Evolutionary conservation across 163 green algal genomes (phyloP), one percentile per base, ranked within the genome.

Genomic region (Volvox carteri): DNA sequence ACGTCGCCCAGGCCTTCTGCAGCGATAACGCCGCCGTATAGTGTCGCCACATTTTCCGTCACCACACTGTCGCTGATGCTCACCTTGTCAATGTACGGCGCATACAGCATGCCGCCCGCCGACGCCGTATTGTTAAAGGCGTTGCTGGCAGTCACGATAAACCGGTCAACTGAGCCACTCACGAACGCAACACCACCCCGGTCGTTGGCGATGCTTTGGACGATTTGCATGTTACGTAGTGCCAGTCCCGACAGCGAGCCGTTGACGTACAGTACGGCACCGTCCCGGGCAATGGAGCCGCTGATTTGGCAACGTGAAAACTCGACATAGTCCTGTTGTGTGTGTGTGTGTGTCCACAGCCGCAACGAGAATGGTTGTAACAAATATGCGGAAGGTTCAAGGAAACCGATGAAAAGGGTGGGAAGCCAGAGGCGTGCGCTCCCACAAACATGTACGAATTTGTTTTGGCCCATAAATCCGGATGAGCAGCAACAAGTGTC

Each of bases 181-280:
- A 74, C 62, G 16, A 18, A 74, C 7, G 8, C n/a, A 4, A 42
- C 62, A 14, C 62, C 62, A 44, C 62, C 30, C 18, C 62, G 6
- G 62, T 18, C 6, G 28, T 21, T 12, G 7, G 30, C 62, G 4
- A n/a, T 74, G 30, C 18, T 41, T 25, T 74, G 23, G 30, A n/a
- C 30, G n/a, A 42, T 44, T 8, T 6, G 18, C 30, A 16, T 42
- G 62, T 42, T 74, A n/a, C 18, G 7, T 9, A 42, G 18, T 4
- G 30, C 62, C 62, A 42, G 62, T 9, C 18, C 62, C 56, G 56
- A 67, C 19, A 67, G 19, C 19, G 56, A 67, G 16, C 56, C 56
- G 56, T 67, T 67, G 56, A 67, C 56, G 56, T 67, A 67, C 56
- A 67, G 56, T 67, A 67, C 56, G 56, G 56, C 56, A 67, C 56